A percentile compares a stretch with the other conserved stretches of the same genome.
phyloP scores from a whole-genome alignment of 164 flowering plant species.

The Sextonia rubra region DNA sequence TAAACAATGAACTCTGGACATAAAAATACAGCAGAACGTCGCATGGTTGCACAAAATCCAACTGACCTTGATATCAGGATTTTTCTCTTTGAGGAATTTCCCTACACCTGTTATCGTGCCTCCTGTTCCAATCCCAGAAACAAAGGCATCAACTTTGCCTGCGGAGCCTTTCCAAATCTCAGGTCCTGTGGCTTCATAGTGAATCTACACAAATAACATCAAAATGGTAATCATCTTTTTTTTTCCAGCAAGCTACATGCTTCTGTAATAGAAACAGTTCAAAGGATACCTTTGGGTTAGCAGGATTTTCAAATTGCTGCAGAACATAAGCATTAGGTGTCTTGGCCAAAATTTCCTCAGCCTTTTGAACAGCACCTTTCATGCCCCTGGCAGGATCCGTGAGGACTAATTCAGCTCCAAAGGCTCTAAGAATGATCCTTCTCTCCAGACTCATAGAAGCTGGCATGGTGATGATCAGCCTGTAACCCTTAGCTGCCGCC shows the following conservation, averaged over 20 bases:
- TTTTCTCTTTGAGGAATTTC: slow-evolving; percentile 45
- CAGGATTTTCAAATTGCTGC: slow-evolving; percentile 56
- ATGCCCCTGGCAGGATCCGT: slow-evolving; percentile 50
- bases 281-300: slow-evolving; percentile 46
- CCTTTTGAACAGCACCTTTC: slow-evolving; percentile 48
- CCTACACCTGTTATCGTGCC: slow-evolving; percentile 56
- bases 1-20: not conserved
- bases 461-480: slow-evolving; percentile 51
- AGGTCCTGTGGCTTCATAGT: slow-evolving; percentile 62
- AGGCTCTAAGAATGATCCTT: slow-evolving; percentile 44
- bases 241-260: not conserved
- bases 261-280: not conserved
- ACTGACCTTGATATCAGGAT: slow-evolving; percentile 43
- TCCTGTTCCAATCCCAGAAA: slow-evolving; percentile 54
- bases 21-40: not conserved
- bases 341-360: slow-evolving; percentile 39
- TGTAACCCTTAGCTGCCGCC: slow-evolving; percentile 57
- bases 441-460: slow-evolving; percentile 46
- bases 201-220: slow-evolving; percentile 30
- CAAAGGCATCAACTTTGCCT: slow-evolving; percentile 48
- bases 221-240: not conserved
- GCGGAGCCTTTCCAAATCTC: slow-evolving; percentile 54
- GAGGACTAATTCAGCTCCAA: slow-evolving; percentile 56
- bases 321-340: slow-evolving; percentile 47
- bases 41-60: not conserved